Percentiles rank a stretch among this genome's conserved stretches.
phyloP scores from a whole-genome alignment of 352 stramenopile species.

The Phytophthora parvispora region DNA sequence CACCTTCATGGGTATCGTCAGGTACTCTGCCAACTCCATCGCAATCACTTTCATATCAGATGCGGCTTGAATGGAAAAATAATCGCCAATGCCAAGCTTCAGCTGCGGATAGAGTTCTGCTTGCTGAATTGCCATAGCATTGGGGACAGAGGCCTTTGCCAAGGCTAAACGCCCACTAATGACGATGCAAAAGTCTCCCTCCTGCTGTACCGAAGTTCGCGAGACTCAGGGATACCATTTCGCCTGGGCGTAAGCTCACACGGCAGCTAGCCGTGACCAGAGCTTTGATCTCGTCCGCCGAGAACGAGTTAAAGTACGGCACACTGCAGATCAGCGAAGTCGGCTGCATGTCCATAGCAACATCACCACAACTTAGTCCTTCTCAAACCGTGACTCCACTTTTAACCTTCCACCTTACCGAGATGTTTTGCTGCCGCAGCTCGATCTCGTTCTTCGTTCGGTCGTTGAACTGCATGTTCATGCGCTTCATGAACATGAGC shows the following conservation, averaged over 20 bases:
- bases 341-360: conserved; percentile 36
- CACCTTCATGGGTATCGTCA: conserved; percentile 65
- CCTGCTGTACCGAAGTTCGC: conserved; percentile 12
- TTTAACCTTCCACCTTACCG: conserved; percentile 39
- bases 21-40: conserved; percentile 74
- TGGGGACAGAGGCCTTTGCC: conserved; percentile 36
- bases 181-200: conserved; percentile 73
- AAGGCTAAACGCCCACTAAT: conserved; percentile 67
- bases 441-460: conserved; percentile 87
- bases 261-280: conserved; percentile 58
- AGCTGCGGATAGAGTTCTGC: conserved; percentile 63
- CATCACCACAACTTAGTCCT: not conserved
- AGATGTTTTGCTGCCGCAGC: conserved; percentile 81
- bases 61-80: conserved; percentile 51
- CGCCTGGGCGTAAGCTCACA: conserved; percentile 57
- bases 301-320: conserved; percentile 80
- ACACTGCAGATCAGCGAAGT: conserved; percentile 81
- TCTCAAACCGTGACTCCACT: not conserved
- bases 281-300: conserved; percentile 58
- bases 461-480: conserved; percentile 85
- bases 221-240: conserved; percentile 47
- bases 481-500: conserved; percentile 87
- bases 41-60: conserved; percentile 74
- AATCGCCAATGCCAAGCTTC: conserved; percentile 78
- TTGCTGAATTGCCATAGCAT: conserved; percentile 55